Conservation (phyloP, 805 yeast genomes). For the Candida sphagnicola region DNA sequence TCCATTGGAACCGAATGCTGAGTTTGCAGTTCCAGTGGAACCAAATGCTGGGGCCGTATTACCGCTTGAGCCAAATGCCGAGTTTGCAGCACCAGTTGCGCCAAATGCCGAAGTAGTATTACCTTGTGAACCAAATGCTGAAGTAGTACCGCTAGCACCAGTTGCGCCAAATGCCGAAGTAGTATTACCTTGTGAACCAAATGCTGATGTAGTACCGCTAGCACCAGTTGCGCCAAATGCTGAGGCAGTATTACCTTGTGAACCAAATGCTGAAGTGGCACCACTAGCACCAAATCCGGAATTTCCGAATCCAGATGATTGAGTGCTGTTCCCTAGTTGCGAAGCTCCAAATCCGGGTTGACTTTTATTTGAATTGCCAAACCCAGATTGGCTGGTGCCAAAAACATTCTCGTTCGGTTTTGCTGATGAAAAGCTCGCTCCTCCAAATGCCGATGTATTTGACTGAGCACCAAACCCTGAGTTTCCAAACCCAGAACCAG, state of each 20-base stretch:
- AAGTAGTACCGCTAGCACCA: slow-evolving; percentile 5
- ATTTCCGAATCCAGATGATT: slow-evolving; percentile 9
- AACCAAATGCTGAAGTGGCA: slow-evolving; percentile 7
- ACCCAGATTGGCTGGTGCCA: slow-evolving; percentile 5
- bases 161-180: slow-evolving; percentile 3
- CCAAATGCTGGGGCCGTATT: slow-evolving; percentile 9
- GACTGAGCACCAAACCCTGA: slow-evolving; percentile 9
- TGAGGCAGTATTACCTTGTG: slow-evolving; percentile 6
- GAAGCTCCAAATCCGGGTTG: slow-evolving; percentile 10
- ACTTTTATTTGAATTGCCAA: slow-evolving; percentile 4
- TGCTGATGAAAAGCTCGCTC: slow-evolving; percentile 14
- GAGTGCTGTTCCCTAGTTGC: slow-evolving; percentile 9
- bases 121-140: too few relatives aligned
- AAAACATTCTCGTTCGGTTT: slow-evolving; percentile 11
- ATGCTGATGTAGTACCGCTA: slow-evolving; percentile 3
- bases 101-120: too few relatives aligned
- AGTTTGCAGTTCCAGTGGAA: slow-evolving; percentile 1
- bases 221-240: slow-evolving; percentile 8
- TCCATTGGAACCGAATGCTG: slow-evolving; percentile 6
- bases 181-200: too few relatives aligned
- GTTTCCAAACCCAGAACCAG: slow-evolving; percentile 8
- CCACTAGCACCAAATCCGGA: slow-evolving; percentile 6
- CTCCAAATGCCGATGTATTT: slow-evolving; percentile 4
- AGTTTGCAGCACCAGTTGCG: slow-evolving; percentile 2
- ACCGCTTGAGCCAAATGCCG: slow-evolving; percentile 8